Evolutionary conservation across 108 stramenopile genomes (phyloP).

Genomic region (Schizochytrium sp.): DNA sequence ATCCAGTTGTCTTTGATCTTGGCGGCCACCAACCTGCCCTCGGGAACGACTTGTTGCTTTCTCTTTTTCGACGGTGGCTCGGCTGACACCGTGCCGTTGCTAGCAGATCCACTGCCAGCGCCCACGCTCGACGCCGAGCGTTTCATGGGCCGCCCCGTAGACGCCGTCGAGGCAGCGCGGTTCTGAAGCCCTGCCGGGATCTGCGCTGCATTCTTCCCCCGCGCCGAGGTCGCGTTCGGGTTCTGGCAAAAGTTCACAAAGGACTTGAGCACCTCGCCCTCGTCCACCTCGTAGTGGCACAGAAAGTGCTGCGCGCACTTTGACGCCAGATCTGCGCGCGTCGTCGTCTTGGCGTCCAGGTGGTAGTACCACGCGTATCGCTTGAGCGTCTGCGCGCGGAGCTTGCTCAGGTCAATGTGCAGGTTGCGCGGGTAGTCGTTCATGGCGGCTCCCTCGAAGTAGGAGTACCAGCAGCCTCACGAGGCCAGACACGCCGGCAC

Average conservation of each 20-base stretch:
- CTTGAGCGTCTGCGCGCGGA: not conserved
- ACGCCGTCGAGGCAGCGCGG: not conserved
- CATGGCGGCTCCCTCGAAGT: not conserved
- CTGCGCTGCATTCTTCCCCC: not conserved
- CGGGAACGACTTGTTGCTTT: not conserved
- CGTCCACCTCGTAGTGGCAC: not conserved
- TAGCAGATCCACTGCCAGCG: not conserved
- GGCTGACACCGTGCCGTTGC: not conserved
- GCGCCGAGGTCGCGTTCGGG: not conserved
- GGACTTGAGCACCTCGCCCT: not conserved
- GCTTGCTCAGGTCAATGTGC: constrained; percentile 18
- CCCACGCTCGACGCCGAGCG: not conserved
- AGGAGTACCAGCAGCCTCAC: no score
- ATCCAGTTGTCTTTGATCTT: constrained; percentile 15
- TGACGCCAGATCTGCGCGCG: not conserved
- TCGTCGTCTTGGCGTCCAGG: not conserved
- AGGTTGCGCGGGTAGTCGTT: constrained; percentile 13
- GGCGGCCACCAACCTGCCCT: not conserved
- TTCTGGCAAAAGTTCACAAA: not conserved
- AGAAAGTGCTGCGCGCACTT: not conserved
- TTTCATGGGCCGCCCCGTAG: not conserved
- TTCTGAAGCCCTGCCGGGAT: not conserved
- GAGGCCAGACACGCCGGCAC: no score
- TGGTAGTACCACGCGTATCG: constrained; percentile 9
- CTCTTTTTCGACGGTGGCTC: not conserved